A percentile compares a stretch with the other conserved stretches of the same genome.
Conservation (phyloP, 2,329 filamentous ascomycete genomes). For the Scopulariopsis brevicaulis region DNA sequence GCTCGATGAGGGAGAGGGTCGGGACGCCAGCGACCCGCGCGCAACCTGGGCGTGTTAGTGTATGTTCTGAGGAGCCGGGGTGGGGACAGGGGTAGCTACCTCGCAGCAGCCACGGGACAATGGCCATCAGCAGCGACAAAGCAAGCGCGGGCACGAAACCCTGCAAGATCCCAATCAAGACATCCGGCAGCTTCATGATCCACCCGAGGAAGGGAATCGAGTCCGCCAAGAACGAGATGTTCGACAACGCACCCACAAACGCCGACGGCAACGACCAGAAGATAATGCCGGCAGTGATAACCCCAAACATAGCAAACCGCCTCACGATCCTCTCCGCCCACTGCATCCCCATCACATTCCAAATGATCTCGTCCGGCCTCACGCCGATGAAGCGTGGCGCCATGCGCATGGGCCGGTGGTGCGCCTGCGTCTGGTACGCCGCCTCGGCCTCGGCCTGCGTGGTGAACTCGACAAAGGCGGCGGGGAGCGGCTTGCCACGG, state of each 20-base stretch:
- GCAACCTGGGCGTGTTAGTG: slow-evolving; percentile 32
- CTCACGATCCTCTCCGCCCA: slow-evolving; percentile 72
- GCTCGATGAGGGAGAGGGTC: slow-evolving; percentile 59
- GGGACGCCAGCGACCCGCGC: slow-evolving; percentile 62
- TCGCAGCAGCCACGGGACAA: slow-evolving; percentile 68
- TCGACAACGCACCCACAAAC: slow-evolving; percentile 74
- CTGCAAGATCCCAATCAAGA: slow-evolving; percentile 67
- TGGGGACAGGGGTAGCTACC: slow-evolving; percentile 22
- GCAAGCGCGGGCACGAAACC: slow-evolving; percentile 72
- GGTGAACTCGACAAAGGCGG: slow-evolving; percentile 89
- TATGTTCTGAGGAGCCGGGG: neutral
- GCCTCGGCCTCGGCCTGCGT: slow-evolving; percentile 73
- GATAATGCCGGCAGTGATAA: slow-evolving; percentile 63
- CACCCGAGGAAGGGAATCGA: slow-evolving; percentile 60
- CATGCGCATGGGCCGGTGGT: slow-evolving; percentile 76
- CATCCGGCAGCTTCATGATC: slow-evolving; percentile 56
- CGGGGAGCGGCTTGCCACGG: slow-evolving; percentile 51
- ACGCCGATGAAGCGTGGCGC: slow-evolving; percentile 75
- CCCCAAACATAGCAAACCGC: slow-evolving; percentile 48
- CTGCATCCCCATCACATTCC: slow-evolving; percentile 58
- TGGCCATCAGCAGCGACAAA: slow-evolving; percentile 70
- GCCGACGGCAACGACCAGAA: slow-evolving; percentile 77
- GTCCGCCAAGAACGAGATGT: slow-evolving; percentile 60
- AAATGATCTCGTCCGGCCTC: slow-evolving; percentile 71
- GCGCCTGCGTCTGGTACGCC: slow-evolving; percentile 72